phyloP scores from a whole-genome alignment of 129 eudicot genomes.

The Centella asiatica region DNA sequence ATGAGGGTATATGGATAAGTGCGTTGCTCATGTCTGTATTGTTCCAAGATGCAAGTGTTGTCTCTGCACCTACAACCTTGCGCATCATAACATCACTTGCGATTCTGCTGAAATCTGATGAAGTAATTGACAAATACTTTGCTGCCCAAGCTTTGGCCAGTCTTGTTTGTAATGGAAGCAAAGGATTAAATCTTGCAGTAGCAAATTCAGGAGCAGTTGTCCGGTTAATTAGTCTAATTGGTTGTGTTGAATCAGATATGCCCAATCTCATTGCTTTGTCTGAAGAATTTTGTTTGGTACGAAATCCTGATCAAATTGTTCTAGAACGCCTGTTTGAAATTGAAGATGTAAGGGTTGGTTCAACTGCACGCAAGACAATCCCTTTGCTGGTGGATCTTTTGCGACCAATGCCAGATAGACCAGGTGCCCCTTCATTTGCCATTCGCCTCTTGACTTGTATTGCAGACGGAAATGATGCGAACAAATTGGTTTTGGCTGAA shows the following conservation, averaged over 20 bases:
- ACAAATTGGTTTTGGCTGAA: constrained; percentile 75
- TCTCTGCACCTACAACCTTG: constrained; percentile 43
- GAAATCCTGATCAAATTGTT: constrained; percentile 58
- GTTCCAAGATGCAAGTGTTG: constrained; percentile 55
- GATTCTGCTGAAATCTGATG: constrained; percentile 53
- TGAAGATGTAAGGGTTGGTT: constrained; percentile 59
- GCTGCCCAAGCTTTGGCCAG: constrained; percentile 78
- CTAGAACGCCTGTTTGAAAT: constrained; percentile 51
- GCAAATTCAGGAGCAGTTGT: constrained; percentile 66
- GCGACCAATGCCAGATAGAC: constrained; percentile 79
- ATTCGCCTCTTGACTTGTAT: constrained; percentile 49
- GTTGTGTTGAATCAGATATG: constrained; percentile 55
- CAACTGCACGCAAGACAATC: constrained; percentile 56
- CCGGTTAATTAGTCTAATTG: constrained; percentile 50
- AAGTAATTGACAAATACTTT: constrained; percentile 52
- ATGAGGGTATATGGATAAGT: constrained; percentile 68
- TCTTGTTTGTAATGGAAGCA: constrained; percentile 46
- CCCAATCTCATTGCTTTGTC: constrained; percentile 55
- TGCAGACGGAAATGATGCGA: constrained; percentile 72
- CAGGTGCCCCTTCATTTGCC: constrained; percentile 58
- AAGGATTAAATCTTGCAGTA: constrained; percentile 47
- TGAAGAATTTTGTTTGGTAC: constrained; percentile 51
- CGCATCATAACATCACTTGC: constrained; percentile 48
- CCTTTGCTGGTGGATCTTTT: constrained; percentile 71
- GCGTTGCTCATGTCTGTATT: constrained; percentile 54